Evolutionary conservation across 1,284 basidiomycete genomes (phyloP).

Genomic region (Rhodofomes roseus): DNA sequence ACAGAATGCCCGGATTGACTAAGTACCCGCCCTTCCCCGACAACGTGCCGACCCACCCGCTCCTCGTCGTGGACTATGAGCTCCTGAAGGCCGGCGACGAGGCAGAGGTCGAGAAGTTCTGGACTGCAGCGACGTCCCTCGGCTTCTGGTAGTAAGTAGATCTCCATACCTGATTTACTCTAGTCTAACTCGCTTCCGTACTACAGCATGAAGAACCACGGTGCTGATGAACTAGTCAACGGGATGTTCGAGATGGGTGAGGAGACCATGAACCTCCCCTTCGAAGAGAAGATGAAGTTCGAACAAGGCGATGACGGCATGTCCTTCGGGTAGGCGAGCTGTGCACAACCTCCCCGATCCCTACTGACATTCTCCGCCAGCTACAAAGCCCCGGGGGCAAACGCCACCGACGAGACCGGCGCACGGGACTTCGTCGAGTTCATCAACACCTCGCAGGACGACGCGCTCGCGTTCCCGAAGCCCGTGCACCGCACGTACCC

Average conservation of each 20-base stretch:
- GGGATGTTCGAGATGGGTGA: slow-evolving; percentile 34
- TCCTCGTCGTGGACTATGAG: slow-evolving; percentile 7
- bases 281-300: slow-evolving; percentile 34
- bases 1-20: slow-evolving; percentile 6
- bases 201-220: slow-evolving; percentile 33
- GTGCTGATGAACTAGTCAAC: slow-evolving; percentile 27
- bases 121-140: slow-evolving; percentile 9
- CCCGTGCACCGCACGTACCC: slow-evolving; percentile 26
- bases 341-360: background rate
- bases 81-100: slow-evolving; percentile 5
- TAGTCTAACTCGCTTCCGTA: background rate
- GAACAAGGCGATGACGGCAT: slow-evolving; percentile 34
- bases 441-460: slow-evolving; percentile 30
- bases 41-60: slow-evolving; percentile 8
- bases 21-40: slow-evolving; percentile 6
- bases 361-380: slow-evolving; percentile 17
- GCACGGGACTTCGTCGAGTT: slow-evolving; percentile 31
- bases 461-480: slow-evolving; percentile 25
- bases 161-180: too few relatives aligned
- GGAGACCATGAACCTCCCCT: slow-evolving; percentile 30
- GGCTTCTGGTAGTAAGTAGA: slow-evolving; percentile 12
- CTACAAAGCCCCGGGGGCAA: slow-evolving; percentile 29
- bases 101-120: slow-evolving; percentile 4
- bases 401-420: slow-evolving; percentile 31
- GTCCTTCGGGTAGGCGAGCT: slow-evolving; percentile 28